phyloP scores from a whole-genome alignment of 1,139 yeast species.

The Diutina ranongensis region DNA sequence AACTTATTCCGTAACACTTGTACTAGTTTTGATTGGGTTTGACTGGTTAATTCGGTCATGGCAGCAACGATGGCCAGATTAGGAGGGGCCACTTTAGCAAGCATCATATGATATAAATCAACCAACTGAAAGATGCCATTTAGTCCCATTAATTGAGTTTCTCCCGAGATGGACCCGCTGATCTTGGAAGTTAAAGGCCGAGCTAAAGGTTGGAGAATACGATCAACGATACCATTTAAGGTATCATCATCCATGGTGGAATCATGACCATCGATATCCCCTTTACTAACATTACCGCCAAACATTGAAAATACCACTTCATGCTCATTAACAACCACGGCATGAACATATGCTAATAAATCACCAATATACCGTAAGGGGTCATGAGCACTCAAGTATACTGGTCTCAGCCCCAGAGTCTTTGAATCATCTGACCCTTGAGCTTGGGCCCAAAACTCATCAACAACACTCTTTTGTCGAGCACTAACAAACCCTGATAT shows the following conservation, averaged over 20 bases:
- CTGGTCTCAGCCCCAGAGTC: conserved; percentile 27
- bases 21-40: conserved; percentile 30
- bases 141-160: conserved; percentile 42
- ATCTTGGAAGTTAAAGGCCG: conserved; percentile 37
- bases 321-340: conserved; percentile 79
- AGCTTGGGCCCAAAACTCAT: conserved; percentile 48
- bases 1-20: conserved; percentile 29
- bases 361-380: conserved; percentile 80
- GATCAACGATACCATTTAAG: conserved; percentile 23
- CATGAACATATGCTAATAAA: conserved; percentile 78
- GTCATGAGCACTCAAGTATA: conserved; percentile 64
- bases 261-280: conserved; percentile 61
- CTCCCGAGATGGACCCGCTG: conserved; percentile 61
- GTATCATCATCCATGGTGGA: conserved; percentile 72
- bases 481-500: conserved; percentile 34
- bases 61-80: conserved; percentile 9
- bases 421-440: conserved; percentile 17
- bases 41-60: conserved; percentile 16
- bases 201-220: conserved; percentile 24
- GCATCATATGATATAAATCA: conserved; percentile 61
- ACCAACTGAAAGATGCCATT: conserved; percentile 53
- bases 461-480: conserved; percentile 43
- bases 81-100: conserved; percentile 30
- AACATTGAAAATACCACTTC: conserved; percentile 25
- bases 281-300: conserved; percentile 47